These are phyloP conservation scores for Ceratobasidium sp. DNA, from an alignment of 1,284 basidiomycete species.

Conservation along the genomic window DNA sequence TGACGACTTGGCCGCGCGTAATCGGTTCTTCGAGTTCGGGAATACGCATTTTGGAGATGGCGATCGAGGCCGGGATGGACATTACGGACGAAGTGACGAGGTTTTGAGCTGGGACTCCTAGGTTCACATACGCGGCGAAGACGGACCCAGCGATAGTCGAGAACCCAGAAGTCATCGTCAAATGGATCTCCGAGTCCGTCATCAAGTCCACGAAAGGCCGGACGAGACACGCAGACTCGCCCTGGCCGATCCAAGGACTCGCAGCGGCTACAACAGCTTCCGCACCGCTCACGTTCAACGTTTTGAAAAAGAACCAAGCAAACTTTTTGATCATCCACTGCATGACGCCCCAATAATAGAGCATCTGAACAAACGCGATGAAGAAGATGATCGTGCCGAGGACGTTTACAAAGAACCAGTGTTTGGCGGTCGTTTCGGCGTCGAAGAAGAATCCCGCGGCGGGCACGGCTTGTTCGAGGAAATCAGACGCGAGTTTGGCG, in stretches of 20 bases:
- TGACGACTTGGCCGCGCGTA: conserved; percentile 82
- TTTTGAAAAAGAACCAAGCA: conserved; percentile 94
- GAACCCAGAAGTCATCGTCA: conserved; percentile 91
- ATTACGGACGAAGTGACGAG: conserved; percentile 92
- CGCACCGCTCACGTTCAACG: conserved; percentile 88
- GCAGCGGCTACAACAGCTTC: conserved; percentile 93
- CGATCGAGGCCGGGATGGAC: conserved; percentile 94
- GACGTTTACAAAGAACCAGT: conserved; percentile 84
- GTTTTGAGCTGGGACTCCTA: conserved; percentile 84
- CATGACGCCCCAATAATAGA: conserved; percentile 90
- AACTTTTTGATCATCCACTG: conserved; percentile 89
- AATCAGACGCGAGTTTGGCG: conserved; percentile 79
- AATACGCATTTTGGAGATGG: conserved; percentile 87
- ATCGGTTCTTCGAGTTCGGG: conserved; percentile 89
- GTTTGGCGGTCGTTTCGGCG: conserved; percentile 68
- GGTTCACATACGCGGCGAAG: conserved; percentile 83
- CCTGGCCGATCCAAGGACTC: conserved; percentile 92
- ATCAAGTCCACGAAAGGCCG: conserved; percentile 89
- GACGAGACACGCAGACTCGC: conserved; percentile 88
- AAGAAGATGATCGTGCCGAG: conserved; percentile 86
- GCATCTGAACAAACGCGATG: conserved; percentile 88
- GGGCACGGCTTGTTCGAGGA: conserved; percentile 71
- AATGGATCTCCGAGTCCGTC: conserved; percentile 91
- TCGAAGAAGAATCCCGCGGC: conserved; percentile 87
- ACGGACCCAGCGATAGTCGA: conserved; percentile 94